Base-by-base conservation (phyloP, 2,329 filamentous ascomycete genomes). In the Sporothrix curviconia region DNA sequence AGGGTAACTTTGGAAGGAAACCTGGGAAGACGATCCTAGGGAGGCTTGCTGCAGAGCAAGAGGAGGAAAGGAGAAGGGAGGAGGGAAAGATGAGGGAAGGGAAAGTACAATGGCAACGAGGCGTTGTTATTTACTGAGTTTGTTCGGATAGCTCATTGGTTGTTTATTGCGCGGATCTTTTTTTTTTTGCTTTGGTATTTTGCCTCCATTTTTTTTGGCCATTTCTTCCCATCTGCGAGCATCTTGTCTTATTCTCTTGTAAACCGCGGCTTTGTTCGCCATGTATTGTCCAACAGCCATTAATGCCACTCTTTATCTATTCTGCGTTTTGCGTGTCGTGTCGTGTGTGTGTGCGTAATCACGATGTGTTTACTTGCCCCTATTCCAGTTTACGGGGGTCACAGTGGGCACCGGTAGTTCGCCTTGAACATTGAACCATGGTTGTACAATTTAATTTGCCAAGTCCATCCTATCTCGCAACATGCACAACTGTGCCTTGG, bases 241-340 rank as follows among this genome's bases (percentile, higher is more conserved):
- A n/a, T n/a, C n/a, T n/a, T n/a, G n/a, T n/a, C n/a, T 36, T 24
- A 5, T 25, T 50, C 37, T 50, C 30, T 42, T 50, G 22, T 43
- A 43, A 32, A 34, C 28, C 22, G 39, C 37, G 17, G 39, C 34
- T 34, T 39, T 40, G 37, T 50, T 57, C 30, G 32, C 34, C 32
- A 28, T 39, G 24, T 37, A 9, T 37, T 51, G n/a, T 39, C n/a
- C 14, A 19, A 51, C 47, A 57, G n/a, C n/a, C 39, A 51, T 53
- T 44, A 43, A 57, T 57, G 55, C 49, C 40, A 47, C 55, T 47
- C 55, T 57, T 40, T 42, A 34, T 53, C 40, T 54, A 47, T 39
- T 40, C 34, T 42, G 53, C 32, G 11, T 12, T 34, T 24, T 15
- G 46, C 12, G 4, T n/a, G 25, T 11, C 17, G 24, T 22, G 47